Conservation (phyloP, 176 grass and related monocot genomes). For the Zea mays region DNA sequence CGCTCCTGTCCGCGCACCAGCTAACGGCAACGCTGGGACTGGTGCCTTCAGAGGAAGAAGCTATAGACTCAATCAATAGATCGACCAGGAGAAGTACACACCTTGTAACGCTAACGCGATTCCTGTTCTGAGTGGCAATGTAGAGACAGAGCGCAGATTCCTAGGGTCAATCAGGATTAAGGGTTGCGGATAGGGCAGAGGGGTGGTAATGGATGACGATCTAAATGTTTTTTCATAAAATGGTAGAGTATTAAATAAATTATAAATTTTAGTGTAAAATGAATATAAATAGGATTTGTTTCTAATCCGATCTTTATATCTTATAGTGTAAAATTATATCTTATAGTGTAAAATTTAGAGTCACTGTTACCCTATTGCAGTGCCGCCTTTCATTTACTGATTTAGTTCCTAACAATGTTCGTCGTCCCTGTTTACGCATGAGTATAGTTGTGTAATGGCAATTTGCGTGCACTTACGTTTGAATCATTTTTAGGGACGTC, state of each 20-base stretch:
- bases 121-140: not conserved
- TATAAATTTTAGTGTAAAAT: too few species aligned
- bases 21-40: conserved; percentile 17
- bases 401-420: not conserved
- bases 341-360: too few species aligned
- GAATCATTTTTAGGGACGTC: not conserved
- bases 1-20: conserved; percentile 30
- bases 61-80: conserved; percentile 69
- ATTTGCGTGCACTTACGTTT: not conserved
- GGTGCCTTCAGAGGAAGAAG: conserved; percentile 73
- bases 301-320: too few species aligned
- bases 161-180: not conserved
- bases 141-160: too few species aligned
- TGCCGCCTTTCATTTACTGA: not conserved
- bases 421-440: not conserved
- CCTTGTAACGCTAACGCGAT: not conserved
- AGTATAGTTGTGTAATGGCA: not conserved
- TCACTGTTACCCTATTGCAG: too few species aligned
- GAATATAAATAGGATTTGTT: too few species aligned
- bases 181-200: too few species aligned
- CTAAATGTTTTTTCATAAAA: too few species aligned
- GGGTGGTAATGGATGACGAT: too few species aligned
- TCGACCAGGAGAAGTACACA: not conserved
- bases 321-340: too few species aligned
- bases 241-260: too few species aligned